These are phyloP conservation scores for Lipomyces japonicus DNA, from an alignment of 805 yeast genomes.

Conservation along the genomic window DNA sequence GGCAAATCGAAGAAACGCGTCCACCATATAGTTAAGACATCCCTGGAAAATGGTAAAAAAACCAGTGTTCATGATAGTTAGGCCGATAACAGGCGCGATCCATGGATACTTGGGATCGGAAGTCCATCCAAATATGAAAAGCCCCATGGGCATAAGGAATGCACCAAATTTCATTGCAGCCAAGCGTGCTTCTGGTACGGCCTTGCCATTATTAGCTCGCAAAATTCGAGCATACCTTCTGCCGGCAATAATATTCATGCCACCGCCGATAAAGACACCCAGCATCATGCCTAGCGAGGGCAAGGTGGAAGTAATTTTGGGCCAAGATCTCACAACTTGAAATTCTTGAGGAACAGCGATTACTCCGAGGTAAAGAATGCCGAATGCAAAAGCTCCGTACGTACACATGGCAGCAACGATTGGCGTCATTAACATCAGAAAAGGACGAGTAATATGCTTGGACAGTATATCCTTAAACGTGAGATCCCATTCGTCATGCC, in stretches of 20 bases:
- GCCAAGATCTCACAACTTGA: constrained; percentile 13
- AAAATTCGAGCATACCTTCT: constrained; percentile 8
- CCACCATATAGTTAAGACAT: constrained; percentile 42
- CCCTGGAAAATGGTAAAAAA: constrained; percentile 44
- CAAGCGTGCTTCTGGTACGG: constrained; percentile 24
- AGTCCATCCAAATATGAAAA: constrained; percentile 72
- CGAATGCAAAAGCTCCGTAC: constrained; percentile 47
- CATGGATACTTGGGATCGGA: constrained; percentile 54
- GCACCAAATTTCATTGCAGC: constrained; percentile 47
- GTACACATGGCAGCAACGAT: constrained; percentile 42
- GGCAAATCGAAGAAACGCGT: constrained; percentile 47
- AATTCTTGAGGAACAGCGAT: constrained; percentile 44
- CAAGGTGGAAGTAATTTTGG: constrained; percentile 7
- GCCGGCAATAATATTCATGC: constrained; percentile 14
- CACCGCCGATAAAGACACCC: constrained; percentile 37
- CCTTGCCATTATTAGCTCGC: constrained; percentile 11
- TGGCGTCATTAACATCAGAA: constrained; percentile 62
- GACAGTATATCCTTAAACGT: constrained; percentile 63
- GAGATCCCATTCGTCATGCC: constrained; percentile 81
- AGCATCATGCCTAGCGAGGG: constrained; percentile 35
- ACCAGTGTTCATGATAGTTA: constrained; percentile 42
- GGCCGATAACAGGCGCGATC: constrained; percentile 65
- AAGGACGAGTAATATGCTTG: constrained; percentile 73
- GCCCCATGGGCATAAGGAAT: constrained; percentile 54
- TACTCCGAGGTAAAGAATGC: constrained; percentile 43